Percentiles rank a stretch among this genome's conserved stretches.
Conservation (phyloP, 2,329 filamentous ascomycete species). For the Neopestalotiopsis sp. region DNA sequence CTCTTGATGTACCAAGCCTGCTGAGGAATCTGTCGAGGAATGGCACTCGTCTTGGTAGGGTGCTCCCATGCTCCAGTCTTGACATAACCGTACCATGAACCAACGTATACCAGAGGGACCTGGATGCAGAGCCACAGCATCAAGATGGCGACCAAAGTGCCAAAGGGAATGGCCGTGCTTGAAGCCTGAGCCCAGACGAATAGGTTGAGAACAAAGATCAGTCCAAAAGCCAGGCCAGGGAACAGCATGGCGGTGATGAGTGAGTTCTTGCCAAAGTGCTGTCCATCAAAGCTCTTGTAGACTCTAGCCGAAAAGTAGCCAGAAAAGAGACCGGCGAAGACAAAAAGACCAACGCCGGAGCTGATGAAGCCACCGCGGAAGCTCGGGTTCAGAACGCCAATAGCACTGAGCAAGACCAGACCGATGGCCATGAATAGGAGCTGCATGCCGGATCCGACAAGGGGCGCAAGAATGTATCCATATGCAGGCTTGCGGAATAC, state of each 20-base stretch:
- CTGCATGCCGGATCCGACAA: constrained; percentile 87
- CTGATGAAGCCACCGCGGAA: constrained; percentile 91
- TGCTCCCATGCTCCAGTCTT: constrained; percentile 75
- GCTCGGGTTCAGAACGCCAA: constrained; percentile 83
- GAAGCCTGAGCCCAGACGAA: constrained; percentile 92
- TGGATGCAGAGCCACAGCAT: constrained; percentile 86
- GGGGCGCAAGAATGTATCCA: constrained; percentile 76
- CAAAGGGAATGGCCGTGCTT: constrained; percentile 84
- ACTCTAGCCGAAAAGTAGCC: constrained; percentile 86
- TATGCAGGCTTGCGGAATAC: constrained; percentile 78
- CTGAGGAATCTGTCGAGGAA: constrained; percentile 75
- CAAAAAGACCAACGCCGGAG: constrained; percentile 81
- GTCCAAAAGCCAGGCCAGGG: constrained; percentile 76
- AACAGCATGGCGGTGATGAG: constrained; percentile 79
- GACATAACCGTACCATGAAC: constrained; percentile 78
- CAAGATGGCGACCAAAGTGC: constrained; percentile 75
- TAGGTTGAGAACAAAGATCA: constrained; percentile 81
- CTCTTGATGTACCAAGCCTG: constrained; percentile 78
- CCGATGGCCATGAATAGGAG: constrained; percentile 81
- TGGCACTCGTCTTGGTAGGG: constrained; percentile 76
- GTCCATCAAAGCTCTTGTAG: constrained; percentile 83
- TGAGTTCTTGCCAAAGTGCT: constrained; percentile 77
- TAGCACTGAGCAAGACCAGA: constrained; percentile 72
- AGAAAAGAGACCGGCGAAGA: constrained; percentile 83
- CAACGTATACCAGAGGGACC: constrained; percentile 81